Conservation (phyloP, 768 basidiomycete species). For the Psilocybe cubensis region DNA sequence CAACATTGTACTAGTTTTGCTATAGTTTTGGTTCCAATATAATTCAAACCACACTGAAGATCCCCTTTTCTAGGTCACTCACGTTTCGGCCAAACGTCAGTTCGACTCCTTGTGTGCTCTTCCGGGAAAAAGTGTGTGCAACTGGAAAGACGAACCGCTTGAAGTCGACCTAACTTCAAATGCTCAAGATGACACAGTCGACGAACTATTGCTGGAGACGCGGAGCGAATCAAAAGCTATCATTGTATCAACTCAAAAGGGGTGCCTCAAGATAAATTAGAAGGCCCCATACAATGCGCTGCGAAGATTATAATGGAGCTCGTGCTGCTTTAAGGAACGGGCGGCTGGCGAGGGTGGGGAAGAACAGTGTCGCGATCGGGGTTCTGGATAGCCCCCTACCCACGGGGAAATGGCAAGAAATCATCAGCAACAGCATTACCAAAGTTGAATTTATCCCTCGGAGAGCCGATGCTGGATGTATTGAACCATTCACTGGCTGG, state of each 20-base stretch:
- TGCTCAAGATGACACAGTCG: conserved; percentile 15
- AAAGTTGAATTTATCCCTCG: conserved; percentile 16
- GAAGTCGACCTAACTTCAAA: conserved; percentile 24
- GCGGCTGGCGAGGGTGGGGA: conserved; percentile 34
- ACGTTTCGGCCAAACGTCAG: conserved; percentile 27
- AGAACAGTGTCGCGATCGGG: conserved; percentile 38
- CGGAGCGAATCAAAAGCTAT: conserved; percentile 40
- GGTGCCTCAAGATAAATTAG: neutral
- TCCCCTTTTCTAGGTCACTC: conserved; percentile 23
- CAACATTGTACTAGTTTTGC: no score
- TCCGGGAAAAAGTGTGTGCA: conserved; percentile 31
- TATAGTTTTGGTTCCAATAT: neutral
- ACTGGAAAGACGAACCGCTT: conserved; percentile 19
- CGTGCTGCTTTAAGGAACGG: conserved; percentile 31
- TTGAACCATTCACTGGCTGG: conserved; percentile 32
- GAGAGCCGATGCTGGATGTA: conserved; percentile 27
- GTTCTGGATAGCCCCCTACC: conserved; percentile 33
- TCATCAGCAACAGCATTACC: conserved; percentile 23
- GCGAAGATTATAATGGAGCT: conserved; percentile 27
- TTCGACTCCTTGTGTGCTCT: conserved; percentile 38
- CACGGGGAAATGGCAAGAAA: conserved; percentile 28
- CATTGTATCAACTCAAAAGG: conserved; percentile 23
- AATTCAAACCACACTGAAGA: neutral
- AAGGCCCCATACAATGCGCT: conserved; percentile 34
- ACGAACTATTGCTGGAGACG: conserved; percentile 39